These are phyloP conservation scores for Hypoxylon sp. DNA, from an alignment of 2,329 filamentous ascomycete species.

Conservation along the genomic window DNA sequence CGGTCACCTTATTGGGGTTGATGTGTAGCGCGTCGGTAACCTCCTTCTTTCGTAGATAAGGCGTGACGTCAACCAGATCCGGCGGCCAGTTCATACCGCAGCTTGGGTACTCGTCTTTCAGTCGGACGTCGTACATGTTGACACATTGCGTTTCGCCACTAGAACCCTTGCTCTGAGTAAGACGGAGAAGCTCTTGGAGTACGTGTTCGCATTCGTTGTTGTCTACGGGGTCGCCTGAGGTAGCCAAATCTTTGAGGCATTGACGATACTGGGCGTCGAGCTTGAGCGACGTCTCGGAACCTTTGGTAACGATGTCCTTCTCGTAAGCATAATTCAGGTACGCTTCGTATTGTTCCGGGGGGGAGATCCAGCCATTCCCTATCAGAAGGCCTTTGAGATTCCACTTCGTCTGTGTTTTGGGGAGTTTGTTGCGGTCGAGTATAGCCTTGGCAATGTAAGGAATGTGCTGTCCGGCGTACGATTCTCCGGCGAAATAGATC, in stretches of 20 bases:
- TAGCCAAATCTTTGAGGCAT: slow-evolving; percentile 70
- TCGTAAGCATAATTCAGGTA: slow-evolving; percentile 86
- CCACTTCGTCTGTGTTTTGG: slow-evolving; percentile 65
- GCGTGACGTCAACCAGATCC: slow-evolving; percentile 78
- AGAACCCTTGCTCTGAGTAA: slow-evolving; percentile 63
- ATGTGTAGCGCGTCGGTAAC: slow-evolving; percentile 84
- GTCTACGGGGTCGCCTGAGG: slow-evolving; percentile 68
- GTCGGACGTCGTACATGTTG: slow-evolving; percentile 97
- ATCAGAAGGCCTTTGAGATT: slow-evolving; percentile 86
- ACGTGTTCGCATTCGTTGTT: slow-evolving; percentile 77
- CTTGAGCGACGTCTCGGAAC: slow-evolving; percentile 67
- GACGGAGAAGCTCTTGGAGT: slow-evolving; percentile 73
- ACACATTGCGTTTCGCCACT: slow-evolving; percentile 68
- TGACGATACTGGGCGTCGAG: slow-evolving; percentile 73
- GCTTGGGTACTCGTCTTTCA: slow-evolving; percentile 79
- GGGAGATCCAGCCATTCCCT: slow-evolving; percentile 97
- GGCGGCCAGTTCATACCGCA: slow-evolving; percentile 99
- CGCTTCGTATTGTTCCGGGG: slow-evolving; percentile 85
- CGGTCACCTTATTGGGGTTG: slow-evolving; percentile 79
- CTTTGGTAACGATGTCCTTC: slow-evolving; percentile 73
- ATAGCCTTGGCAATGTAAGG: slow-evolving; percentile 96
- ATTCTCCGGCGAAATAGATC: slow-evolving; percentile 96
- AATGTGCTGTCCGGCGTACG: slow-evolving; percentile 95
- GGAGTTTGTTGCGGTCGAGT: slow-evolving; percentile 81
- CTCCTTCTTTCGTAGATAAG: slow-evolving; percentile 84